phyloP scores from a whole-genome alignment of 83 land plant genomes.

The Diphasiastrum complanatum region DNA sequence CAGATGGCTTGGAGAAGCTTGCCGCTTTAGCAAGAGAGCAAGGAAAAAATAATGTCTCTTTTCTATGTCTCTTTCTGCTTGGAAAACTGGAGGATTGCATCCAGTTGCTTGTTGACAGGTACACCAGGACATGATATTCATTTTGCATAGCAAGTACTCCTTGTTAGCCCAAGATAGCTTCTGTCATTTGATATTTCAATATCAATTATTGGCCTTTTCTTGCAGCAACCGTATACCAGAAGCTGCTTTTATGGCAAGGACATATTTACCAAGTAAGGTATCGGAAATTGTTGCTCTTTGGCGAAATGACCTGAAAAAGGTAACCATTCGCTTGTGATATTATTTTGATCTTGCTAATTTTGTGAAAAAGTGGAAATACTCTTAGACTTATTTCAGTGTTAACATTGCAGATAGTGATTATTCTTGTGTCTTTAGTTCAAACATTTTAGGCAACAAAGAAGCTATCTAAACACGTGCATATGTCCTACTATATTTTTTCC shows the following conservation, averaged over 20 bases:
- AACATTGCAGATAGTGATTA: too few species aligned
- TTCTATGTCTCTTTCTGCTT: conserved; percentile 87
- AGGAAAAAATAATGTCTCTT: conserved; percentile 94
- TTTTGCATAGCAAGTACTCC: too few species aligned
- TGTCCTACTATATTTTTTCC: too few species aligned
- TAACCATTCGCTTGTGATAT: too few species aligned
- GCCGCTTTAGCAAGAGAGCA: conserved; percentile 68
- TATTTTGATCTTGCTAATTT: too few species aligned
- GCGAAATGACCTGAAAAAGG: conserved; percentile 90
- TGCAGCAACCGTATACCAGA: conserved; percentile 97
- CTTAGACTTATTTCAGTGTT: too few species aligned
- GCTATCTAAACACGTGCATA: too few species aligned
- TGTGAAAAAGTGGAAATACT: too few species aligned
- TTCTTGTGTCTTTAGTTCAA: too few species aligned
- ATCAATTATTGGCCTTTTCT: conserved; percentile 5
- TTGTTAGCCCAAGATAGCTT: not conserved
- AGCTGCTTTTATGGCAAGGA: conserved; percentile 96
- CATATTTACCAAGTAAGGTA: conserved; percentile 96
- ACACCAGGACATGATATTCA: not conserved
- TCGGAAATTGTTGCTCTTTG: conserved; percentile 75
- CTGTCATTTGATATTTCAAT: not conserved
- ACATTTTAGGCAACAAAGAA: too few species aligned
- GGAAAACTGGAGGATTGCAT: conserved; percentile 92
- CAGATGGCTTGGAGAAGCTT: conserved; percentile 72
- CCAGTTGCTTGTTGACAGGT: conserved; percentile 85